Evolutionary conservation across 306 rosid genomes (phyloP).

Genomic region (Prunus kanzakura): DNA sequence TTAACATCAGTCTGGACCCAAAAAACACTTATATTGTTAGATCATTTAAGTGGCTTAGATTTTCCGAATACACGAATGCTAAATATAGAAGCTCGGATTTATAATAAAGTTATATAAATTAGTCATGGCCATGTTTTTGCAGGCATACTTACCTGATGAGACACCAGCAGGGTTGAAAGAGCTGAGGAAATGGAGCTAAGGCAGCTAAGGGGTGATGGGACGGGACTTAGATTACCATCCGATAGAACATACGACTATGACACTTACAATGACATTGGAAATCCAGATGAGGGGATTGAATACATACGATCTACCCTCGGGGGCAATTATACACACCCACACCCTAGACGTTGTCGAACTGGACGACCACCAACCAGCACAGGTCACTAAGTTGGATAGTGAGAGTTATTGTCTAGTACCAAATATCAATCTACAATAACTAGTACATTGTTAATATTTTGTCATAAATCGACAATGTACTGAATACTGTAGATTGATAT

Average conservation of each 20-base stretch:
- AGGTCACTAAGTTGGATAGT: slow-evolving; percentile 20
- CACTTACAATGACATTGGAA: slow-evolving; percentile 38
- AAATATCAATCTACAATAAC: too few species aligned
- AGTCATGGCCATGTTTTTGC: background rate
- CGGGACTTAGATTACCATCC: slow-evolving; percentile 3
- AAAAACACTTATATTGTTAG: too few species aligned
- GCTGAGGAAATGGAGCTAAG: slow-evolving; percentile 30
- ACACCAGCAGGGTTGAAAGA: slow-evolving; percentile 39
- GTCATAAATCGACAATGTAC: too few species aligned
- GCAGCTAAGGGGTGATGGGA: slow-evolving; percentile 36
- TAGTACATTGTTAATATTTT: too few species aligned
- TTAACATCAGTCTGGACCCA: too few species aligned
- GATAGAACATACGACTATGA: slow-evolving; percentile 45
- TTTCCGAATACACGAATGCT: too few species aligned
- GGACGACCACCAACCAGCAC: slow-evolving; percentile 24
- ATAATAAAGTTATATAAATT: too few species aligned
- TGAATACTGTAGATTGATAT: too few species aligned
- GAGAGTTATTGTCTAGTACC: too few species aligned
- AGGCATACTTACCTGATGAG: slow-evolving; percentile 31
- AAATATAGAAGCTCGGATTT: too few species aligned
- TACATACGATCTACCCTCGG: slow-evolving; percentile 30
- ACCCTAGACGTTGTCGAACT: slow-evolving; percentile 40
- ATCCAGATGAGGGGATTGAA: slow-evolving; percentile 18
- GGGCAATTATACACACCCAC: slow-evolving; percentile 8
- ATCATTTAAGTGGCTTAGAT: too few species aligned